A percentile compares a stretch with the other conserved stretches of the same genome.
phyloP scores from a whole-genome alignment of 2,329 filamentous ascomycete genomes.

The Aspergillus japonicus region DNA sequence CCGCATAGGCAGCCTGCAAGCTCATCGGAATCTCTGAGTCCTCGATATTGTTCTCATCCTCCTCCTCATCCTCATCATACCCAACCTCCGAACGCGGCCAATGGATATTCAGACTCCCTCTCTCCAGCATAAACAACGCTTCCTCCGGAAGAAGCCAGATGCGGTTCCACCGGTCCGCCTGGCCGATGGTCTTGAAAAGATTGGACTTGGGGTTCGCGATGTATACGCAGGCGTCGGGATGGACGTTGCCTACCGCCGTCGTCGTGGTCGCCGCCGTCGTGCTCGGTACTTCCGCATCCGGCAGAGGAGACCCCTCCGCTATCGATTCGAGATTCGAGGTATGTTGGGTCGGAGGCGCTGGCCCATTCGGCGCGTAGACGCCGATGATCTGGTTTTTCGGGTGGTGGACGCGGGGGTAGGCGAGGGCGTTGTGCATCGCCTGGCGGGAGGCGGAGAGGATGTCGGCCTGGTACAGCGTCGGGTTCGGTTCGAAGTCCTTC shows the following conservation, averaged over 20 bases:
- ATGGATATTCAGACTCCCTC: conserved; percentile 82
- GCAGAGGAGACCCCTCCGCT: conserved; percentile 8
- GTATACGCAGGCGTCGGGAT: conserved; percentile 52
- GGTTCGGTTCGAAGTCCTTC: conserved; percentile 95
- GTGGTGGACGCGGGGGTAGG: conserved; percentile 72
- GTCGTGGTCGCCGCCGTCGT: conserved; percentile 9
- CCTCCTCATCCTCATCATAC: conserved; percentile 30
- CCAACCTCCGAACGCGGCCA: conserved; percentile 61
- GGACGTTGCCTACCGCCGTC: conserved; percentile 20
- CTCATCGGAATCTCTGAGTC: conserved; percentile 77
- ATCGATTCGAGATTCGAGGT: conserved; percentile 16
- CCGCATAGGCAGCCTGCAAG: conserved; percentile 83
- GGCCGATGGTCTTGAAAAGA: conserved; percentile 75
- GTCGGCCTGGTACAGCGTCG: conserved; percentile 75
- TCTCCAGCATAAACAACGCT: conserved; percentile 82
- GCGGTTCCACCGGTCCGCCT: conserved; percentile 61
- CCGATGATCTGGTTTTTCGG: conserved; percentile 65
- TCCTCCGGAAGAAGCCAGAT: conserved; percentile 91
- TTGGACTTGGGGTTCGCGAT: conserved; percentile 71
- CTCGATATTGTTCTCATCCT: not conserved
- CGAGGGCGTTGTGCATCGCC: conserved; percentile 86
- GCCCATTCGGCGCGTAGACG: conserved; percentile 67
- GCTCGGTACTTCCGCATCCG: conserved; percentile 9
- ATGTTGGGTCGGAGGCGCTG: conserved; percentile 19
- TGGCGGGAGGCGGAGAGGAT: conserved; percentile 76